Evolutionary conservation across 2,329 filamentous ascomycete species (phyloP).

Genomic region (Colletotrichum spinosum): DNA sequence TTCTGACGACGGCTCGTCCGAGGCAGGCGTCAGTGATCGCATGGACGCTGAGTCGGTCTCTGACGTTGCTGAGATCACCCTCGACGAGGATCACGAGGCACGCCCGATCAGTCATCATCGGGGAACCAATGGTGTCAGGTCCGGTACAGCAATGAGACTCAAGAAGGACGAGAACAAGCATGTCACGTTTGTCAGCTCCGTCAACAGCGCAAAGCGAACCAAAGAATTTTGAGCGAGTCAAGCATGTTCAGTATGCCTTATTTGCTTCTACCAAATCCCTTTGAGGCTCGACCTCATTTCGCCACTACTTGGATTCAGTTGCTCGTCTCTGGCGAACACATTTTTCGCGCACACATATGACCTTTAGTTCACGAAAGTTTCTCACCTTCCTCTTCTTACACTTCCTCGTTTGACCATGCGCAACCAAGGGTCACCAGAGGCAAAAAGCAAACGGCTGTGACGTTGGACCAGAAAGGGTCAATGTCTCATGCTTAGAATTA

Average conservation of each 20-base stretch:
- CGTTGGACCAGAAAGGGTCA: constrained; percentile 32
- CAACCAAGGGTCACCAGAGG: constrained; percentile 30
- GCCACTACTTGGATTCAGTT: constrained; percentile 37
- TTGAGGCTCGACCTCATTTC: constrained; percentile 21
- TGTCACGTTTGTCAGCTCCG: constrained; percentile 65
- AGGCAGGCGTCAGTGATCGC: constrained; percentile 68
- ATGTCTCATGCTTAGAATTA: constrained; percentile 37
- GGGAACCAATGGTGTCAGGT: constrained; percentile 47
- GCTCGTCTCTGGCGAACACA: constrained; percentile 37
- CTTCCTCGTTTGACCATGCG: constrained; percentile 25
- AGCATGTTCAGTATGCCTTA: constrained; percentile 2
- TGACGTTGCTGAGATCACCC: constrained; percentile 71
- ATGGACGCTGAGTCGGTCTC: constrained; percentile 70
- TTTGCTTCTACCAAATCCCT: constrained; percentile 15
- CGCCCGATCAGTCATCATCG: constrained; percentile 58
- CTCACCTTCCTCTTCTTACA: constrained; percentile 30
- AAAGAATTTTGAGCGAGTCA: constrained; percentile 35
- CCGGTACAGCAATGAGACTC: constrained; percentile 57
- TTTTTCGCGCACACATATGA: constrained; percentile 36
- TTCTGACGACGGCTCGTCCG: constrained; percentile 72
- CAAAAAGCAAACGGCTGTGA: constrained; percentile 33
- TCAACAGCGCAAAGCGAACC: constrained; percentile 52
- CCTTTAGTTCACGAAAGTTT: constrained; percentile 36
- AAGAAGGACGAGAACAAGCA: constrained; percentile 67
- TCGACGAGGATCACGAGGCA: constrained; percentile 67